Percentiles rank a stretch among this genome's conserved stretches.
Conservation (phyloP, 805 yeast species). For the Wickerhamomyces strasburgensis region DNA sequence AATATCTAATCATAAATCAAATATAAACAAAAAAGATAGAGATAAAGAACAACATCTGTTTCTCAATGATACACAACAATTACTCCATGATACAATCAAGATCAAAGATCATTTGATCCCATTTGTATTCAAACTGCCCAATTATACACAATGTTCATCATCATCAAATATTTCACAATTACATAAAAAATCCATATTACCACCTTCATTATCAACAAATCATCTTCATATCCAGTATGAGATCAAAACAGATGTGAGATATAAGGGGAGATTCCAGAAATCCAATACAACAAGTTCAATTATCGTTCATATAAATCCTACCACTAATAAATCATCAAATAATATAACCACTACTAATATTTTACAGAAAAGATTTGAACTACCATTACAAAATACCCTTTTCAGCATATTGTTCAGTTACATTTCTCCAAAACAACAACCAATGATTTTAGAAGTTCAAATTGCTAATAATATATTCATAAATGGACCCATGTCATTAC, state of each 20-base stretch:
- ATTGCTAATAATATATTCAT: too few relatives aligned
- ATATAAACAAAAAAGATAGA: too few relatives aligned
- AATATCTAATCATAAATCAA: too few relatives aligned
- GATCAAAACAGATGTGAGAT: constrained; percentile 4
- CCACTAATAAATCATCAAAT: constrained; percentile 4
- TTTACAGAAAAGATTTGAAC: too few relatives aligned
- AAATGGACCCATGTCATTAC: too few relatives aligned
- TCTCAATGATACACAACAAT: neutral
- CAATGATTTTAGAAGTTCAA: too few relatives aligned
- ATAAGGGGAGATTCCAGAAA: constrained; percentile 4
- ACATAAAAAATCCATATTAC: constrained; percentile 8
- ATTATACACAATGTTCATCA: neutral
- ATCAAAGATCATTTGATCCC: neutral
- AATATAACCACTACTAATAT: too few relatives aligned
- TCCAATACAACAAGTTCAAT: constrained; percentile 8
- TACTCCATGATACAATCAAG: neutral
- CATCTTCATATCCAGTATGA: constrained; percentile 9
- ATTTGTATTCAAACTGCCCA: neutral
- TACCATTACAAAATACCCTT: too few relatives aligned
- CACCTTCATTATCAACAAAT: constrained; percentile 10
- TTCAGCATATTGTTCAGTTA: too few relatives aligned
- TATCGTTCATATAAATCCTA: constrained; percentile 6
- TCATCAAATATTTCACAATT: neutral
- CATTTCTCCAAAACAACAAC: too few relatives aligned
- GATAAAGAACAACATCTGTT: neutral